Evolutionary conservation across 108 stramenopile species (phyloP), one percentile per base, ranked within the genome.

Genomic region (Schizochytrium sp.): DNA sequence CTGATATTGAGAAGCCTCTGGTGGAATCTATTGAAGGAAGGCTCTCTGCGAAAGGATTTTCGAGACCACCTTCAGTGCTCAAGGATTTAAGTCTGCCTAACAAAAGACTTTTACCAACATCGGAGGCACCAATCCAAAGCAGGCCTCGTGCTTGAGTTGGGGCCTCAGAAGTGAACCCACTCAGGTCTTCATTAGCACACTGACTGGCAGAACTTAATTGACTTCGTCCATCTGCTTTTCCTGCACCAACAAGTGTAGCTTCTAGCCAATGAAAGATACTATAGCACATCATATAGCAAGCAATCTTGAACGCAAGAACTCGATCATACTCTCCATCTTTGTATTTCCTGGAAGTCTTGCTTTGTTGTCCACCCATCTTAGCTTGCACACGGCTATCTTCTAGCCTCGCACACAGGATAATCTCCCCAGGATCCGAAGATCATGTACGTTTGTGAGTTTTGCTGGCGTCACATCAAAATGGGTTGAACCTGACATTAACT

Each of bases 281-380:
- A 44, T 44, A 69, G 64, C 64, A 69, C 64, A 69, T 7, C 64
- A 69, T 69, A 15, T 69, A 38, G 64, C 12, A 69, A 8, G 64
- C 64, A 3, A 69, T 69, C 1, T 44, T 12, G 12, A 44, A 38
- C 28, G 64, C 64, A 7, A 69, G 64, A 38, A 69, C 64, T 8
- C 64, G 64, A 15, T 69, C 64, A 44, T 69, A 69, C 28, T 69
- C 64, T 2, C 64, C 64, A 7, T 69, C 64, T 7, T 69, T 3
- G 64, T 69, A 69, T 8, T 12, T 28, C 28, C 28, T 28, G 28
- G 28, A 28, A 28, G 28, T 28, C 28, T 28, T 28, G 28, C 28
- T 28, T 28, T 28, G 28, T 28, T 28, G 28, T 28, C 28, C 28
- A 28, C 28, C 28, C 28, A 28, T 28, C 28, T 28, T 28, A 28